Evolutionary conservation across 129 eudicot genomes (phyloP).

Genomic region (carrot (Daucus carota)): DH1_v3.0 NC_030388.2:16146501-16147000

Average conservation of each 20-base stretch:
- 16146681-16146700: no score
- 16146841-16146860: background rate
- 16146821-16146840: background rate
- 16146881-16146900: background rate
- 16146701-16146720: no score
- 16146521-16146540: no score
- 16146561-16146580: no score
- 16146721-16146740: background rate
- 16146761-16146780: background rate
- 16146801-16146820: background rate
- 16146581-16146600: no score
- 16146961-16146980: constrained; percentile 89
- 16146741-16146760: background rate
- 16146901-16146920: background rate
- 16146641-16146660: background rate
- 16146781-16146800: no score
- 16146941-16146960: constrained; percentile 92
- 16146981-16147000: constrained; percentile 85
- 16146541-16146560: no score
- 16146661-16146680: no score
- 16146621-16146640: no score
- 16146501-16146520: background rate
- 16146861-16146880: background rate
- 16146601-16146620: background rate
- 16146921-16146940: background rate